A percentile compares a stretch with the other conserved stretches of the same genome.
Conservation (phyloP, 805 yeast species). For the Saccharomycopsis sp. region DNA sequence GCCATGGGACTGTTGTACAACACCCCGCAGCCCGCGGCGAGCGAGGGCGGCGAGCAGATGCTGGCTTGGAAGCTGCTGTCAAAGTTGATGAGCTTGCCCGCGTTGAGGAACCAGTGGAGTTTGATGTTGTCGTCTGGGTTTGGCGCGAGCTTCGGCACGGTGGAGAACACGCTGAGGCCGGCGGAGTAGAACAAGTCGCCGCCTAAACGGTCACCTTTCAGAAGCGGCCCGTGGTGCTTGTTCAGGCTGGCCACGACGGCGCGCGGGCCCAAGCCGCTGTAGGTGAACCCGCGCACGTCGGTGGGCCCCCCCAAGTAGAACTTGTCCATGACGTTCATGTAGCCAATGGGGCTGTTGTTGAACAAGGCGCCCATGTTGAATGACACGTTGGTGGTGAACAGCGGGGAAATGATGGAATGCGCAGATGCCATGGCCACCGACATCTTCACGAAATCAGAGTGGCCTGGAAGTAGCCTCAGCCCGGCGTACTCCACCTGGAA, state of each 20-base stretch:
- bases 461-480: too few species aligned
- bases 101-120: conserved; percentile 53
- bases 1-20: conserved; percentile 57
- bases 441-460: conserved; percentile 24
- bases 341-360: conserved; percentile 26
- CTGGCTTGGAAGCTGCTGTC: conserved; percentile 15
- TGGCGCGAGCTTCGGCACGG: conserved; percentile 42
- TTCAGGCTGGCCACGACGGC: conserved; percentile 21
- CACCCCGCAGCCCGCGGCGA: conserved; percentile 51
- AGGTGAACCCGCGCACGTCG: conserved; percentile 60
- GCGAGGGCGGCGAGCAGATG: conserved; percentile 36
- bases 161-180: conserved; percentile 50
- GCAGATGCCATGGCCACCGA: conserved; percentile 7
- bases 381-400: conserved; percentile 40
- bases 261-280: conserved; percentile 59
- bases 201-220: conserved; percentile 46
- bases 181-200: conserved; percentile 53
- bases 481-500: conserved; percentile 36
- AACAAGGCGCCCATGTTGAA: conserved; percentile 49
- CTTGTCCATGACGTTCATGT: conserved; percentile 57
- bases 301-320: conserved; percentile 78
- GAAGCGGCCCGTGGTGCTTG: conserved; percentile 3
- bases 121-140: conserved; percentile 40
- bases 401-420: conserved; percentile 24
- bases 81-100: conserved; percentile 46